Evolutionary conservation across 441 rosid species (phyloP), one percentile per base, ranked within the genome.

Genomic region (Corymbia citriodora): DNA sequence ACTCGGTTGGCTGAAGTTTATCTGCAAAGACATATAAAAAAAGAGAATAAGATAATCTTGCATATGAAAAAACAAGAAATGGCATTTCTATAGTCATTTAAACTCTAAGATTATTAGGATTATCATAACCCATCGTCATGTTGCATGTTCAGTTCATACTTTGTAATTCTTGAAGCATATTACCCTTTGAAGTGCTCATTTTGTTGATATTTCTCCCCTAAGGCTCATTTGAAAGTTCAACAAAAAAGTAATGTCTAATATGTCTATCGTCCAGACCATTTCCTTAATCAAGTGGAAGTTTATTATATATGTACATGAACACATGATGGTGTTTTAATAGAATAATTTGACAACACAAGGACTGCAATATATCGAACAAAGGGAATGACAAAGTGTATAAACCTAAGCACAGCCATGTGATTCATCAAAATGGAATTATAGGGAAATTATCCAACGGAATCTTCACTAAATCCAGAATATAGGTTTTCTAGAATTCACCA

Each of bases 1-100:
- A 97, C 91, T 96, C 99, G 4, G 93, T 49, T 19, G 86, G 88
- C 83, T 92, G 91, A 18, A 89, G 91, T 88, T 92, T 92, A 70
- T 94, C 96, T 94, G 95, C 91, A 90, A 31, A 11, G 61, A 74
- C 13, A 63, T 17, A 3, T 7, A 55, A 25, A 19, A 19, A 31
- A 74, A 31, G 81, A 74, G 89, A 89, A 29, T 61, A 23, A 59
- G 59, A 3, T 11, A 68, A 50, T 52, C 53, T 40, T 74, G 17
- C 55, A 57, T 7, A 54, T 40, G 40, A 27, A 79, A 21, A 36
- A 45, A 52, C 16, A 25, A 79, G 85, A 79, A 79, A 23, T 45
- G 52, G 52, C 52, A 23, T 40, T 40, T 23, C 85, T 21, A 9
- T 36, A 79, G 85, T 45, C 52, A 79, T 79, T 79, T 79, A 40